These are phyloP conservation scores for Setaria viridis DNA, from an alignment of 202 grass and related monocot species.

Conservation along the genomic window DNA sequence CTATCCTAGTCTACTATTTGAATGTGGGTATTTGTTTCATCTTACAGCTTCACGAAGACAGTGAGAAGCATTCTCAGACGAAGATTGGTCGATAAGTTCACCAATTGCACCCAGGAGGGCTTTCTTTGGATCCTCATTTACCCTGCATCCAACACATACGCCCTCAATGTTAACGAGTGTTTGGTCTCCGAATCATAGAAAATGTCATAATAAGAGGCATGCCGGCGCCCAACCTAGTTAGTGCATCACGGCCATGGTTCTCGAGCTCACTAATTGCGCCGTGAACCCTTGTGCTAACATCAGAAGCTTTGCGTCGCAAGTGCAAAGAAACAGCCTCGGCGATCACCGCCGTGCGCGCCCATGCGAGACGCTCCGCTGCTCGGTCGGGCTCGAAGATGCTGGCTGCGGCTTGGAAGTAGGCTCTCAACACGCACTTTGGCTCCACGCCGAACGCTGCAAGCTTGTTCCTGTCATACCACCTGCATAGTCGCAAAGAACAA, in stretches of 20 bases:
- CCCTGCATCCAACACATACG: neutral
- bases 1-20: too few species aligned
- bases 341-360: conserved; percentile 49
- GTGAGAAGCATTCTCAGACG: neutral
- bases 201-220: too few species aligned
- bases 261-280: too few species aligned
- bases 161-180: too few species aligned
- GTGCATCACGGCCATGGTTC: too few species aligned
- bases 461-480: conserved; percentile 52
- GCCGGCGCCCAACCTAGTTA: too few species aligned
- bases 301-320: neutral
- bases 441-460: conserved; percentile 23
- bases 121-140: neutral
- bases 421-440: conserved; percentile 11
- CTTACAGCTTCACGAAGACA: conserved; percentile 33
- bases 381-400: conserved; percentile 61
- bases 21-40: too few species aligned
- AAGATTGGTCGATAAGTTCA: neutral
- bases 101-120: neutral
- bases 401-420: conserved; percentile 59
- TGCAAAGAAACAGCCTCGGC: neutral
- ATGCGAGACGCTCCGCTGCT: conserved; percentile 46
- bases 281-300: too few species aligned
- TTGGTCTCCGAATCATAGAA: too few species aligned
- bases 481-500: neutral